These are phyloP conservation scores for Ceratobasidium theobromae DNA, from an alignment of 1,284 basidiomycete species.

Conservation along the genomic window DNA sequence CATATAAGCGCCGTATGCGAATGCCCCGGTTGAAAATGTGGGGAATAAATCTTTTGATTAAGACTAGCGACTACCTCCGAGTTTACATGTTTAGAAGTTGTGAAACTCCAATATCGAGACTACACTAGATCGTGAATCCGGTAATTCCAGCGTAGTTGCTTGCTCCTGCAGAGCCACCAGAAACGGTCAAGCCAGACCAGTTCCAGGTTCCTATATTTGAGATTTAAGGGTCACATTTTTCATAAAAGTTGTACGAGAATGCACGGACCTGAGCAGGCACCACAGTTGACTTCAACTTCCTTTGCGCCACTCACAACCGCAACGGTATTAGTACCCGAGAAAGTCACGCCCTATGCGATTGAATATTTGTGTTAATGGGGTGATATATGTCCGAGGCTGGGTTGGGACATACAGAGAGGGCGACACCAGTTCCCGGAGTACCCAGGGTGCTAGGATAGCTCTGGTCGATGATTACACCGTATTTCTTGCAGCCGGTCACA, in stretches of 20 bases:
- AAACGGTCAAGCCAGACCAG: conserved; percentile 35
- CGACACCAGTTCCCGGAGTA: conserved; percentile 30
- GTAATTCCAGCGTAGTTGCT: conserved; percentile 33
- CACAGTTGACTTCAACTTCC: conserved; percentile 34
- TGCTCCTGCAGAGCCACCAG: conserved; percentile 31
- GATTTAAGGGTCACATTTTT: background rate
- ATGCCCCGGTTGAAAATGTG: no score
- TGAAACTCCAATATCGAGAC: background rate
- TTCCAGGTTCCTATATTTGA: conserved; percentile 34
- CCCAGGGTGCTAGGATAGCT: conserved; percentile 30
- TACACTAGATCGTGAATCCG: conserved; percentile 1
- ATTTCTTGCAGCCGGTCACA: conserved; percentile 29
- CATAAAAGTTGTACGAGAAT: no score
- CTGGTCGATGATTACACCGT: conserved; percentile 26
- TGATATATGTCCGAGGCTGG: background rate
- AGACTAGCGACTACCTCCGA: no score
- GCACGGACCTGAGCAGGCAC: conserved; percentile 19
- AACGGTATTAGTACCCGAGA: conserved; percentile 31
- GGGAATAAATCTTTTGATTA: no score
- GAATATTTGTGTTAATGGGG: background rate
- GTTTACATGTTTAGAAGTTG: background rate
- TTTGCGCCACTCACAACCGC: conserved; percentile 30
- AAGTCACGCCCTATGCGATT: conserved; percentile 8
- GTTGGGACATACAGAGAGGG: conserved; percentile 5
- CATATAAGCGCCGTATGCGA: no score